These are phyloP conservation scores for Cordyceps javanica DNA, from an alignment of 2,329 filamentous ascomycete species.

Conservation along the genomic window DNA sequence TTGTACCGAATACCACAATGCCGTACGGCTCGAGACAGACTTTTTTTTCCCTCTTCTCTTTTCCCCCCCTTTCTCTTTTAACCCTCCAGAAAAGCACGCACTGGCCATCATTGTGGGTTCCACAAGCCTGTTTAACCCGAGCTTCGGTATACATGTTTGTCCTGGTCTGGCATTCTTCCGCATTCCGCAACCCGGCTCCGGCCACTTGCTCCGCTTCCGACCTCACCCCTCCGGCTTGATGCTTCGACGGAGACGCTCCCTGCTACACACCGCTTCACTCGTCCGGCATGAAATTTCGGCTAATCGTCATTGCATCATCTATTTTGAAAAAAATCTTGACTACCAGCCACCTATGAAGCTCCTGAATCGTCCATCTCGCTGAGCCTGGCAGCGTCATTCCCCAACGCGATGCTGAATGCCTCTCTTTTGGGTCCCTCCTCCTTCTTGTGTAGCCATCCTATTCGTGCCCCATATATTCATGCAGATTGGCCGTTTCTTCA, in stretches of 20 bases:
- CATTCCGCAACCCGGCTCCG: not conserved
- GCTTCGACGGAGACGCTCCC: not conserved
- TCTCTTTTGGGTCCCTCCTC: slow-evolving; percentile 10
- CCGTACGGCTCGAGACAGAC: not conserved
- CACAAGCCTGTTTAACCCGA: not conserved
- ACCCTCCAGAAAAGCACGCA: too few species aligned
- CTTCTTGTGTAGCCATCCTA: slow-evolving; percentile 1
- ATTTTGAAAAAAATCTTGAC: slow-evolving; percentile 1
- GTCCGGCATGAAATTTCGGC: not conserved
- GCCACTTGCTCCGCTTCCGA: slow-evolving; percentile 8
- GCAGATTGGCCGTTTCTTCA: not conserved
- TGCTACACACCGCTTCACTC: not conserved
- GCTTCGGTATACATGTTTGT: not conserved
- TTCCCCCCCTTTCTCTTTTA: too few species aligned
- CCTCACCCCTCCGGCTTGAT: not conserved
- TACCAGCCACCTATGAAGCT: not conserved
- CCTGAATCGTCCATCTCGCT: not conserved
- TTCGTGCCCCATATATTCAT: not conserved
- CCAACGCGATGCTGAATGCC: slow-evolving; percentile 5
- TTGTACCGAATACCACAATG: too few species aligned
- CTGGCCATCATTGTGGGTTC: not conserved
- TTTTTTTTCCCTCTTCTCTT: not conserved
- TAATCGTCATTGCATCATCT: slow-evolving; percentile 11
- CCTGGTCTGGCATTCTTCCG: not conserved
- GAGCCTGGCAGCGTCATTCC: not conserved